These are phyloP conservation scores for Akebia trifoliata DNA, from an alignment of 164 flowering plant species.

Conservation along the genomic window DNA sequence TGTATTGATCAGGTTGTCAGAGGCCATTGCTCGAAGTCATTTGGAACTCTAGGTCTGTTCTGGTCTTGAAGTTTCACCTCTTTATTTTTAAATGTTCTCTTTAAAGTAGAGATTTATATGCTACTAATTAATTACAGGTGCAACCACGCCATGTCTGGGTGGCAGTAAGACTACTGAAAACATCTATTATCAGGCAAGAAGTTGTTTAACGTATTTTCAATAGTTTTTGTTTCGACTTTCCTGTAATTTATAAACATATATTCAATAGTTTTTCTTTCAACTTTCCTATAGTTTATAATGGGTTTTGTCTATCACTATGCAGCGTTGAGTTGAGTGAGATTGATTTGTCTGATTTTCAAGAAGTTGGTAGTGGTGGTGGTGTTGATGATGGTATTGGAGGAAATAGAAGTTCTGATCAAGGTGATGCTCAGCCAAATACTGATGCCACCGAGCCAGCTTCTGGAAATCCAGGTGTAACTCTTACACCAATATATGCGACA, in stretches of 20 bases:
- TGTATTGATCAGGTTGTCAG: conserved; percentile 85
- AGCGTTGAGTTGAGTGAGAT: conserved; percentile 95
- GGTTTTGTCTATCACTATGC: conserved; percentile 17
- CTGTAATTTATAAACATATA: too few relatives aligned
- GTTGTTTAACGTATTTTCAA: background rate
- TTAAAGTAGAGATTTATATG: background rate
- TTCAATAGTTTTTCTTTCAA: too few relatives aligned
- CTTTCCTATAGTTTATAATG: background rate
- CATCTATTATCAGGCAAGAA: conserved; percentile 81
- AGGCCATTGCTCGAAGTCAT: conserved; percentile 82
- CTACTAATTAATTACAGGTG: conserved; percentile 49
- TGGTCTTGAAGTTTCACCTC: background rate
- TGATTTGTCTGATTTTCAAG: conserved; percentile 93
- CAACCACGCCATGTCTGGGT: conserved; percentile 63
- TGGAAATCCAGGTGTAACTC: conserved; percentile 32
- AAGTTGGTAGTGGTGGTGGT: conserved; percentile 22
- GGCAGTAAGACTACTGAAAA: conserved; percentile 75
- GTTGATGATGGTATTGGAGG: conserved; percentile 25
- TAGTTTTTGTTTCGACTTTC: background rate
- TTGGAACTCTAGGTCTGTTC: conserved; percentile 63
- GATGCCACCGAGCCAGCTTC: conserved; percentile 35
- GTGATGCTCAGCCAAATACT: conserved; percentile 32
- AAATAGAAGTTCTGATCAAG: conserved; percentile 30
- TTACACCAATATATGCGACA: too few relatives aligned
- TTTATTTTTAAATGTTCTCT: background rate